Conservation (phyloP, 2,329 filamentous ascomycete genomes). For the Pseudocercospora eumusae region DNA sequence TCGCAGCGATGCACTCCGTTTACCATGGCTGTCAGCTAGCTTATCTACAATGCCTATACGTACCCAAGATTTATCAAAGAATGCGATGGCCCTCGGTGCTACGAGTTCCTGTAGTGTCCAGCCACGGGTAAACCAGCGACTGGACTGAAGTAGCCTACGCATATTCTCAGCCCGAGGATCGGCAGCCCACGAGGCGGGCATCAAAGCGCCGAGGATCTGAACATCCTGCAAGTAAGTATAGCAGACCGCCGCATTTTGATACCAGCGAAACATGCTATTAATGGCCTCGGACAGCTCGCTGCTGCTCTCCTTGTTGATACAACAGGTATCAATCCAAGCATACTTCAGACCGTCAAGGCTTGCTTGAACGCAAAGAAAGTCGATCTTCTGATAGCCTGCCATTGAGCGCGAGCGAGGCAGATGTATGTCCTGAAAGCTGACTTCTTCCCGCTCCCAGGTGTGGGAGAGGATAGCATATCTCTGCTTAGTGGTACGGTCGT, state of each 20-base stretch:
- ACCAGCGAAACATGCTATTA: slow-evolving; percentile 30
- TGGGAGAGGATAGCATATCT: slow-evolving; percentile 22
- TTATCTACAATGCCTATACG: not conserved
- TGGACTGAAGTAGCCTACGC: not conserved
- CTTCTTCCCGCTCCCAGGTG: slow-evolving; percentile 22
- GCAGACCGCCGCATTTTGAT: slow-evolving; percentile 21
- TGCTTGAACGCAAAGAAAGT: slow-evolving; percentile 17
- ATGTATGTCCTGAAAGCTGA: slow-evolving; percentile 17
- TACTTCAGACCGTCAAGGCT: slow-evolving; percentile 20
- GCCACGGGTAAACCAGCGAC: slow-evolving; percentile 7
- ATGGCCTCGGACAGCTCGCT: slow-evolving; percentile 27
- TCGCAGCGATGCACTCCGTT: not conserved
- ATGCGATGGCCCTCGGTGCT: not conserved
- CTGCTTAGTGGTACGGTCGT: not conserved
- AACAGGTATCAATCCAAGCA: slow-evolving; percentile 29
- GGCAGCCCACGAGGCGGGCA: not conserved
- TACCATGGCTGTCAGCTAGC: not conserved
- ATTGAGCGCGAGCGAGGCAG: not conserved
- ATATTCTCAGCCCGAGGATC: not conserved
- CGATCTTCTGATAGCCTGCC: slow-evolving; percentile 23
- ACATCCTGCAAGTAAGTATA: slow-evolving; percentile 29
- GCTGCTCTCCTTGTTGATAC: slow-evolving; percentile 29
- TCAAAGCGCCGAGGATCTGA: not conserved
- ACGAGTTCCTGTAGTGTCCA: slow-evolving; percentile 28
- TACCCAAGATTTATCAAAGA: not conserved